phyloP scores from a whole-genome alignment of 345 rosid species.

The Salix arbutifolia region DNA sequence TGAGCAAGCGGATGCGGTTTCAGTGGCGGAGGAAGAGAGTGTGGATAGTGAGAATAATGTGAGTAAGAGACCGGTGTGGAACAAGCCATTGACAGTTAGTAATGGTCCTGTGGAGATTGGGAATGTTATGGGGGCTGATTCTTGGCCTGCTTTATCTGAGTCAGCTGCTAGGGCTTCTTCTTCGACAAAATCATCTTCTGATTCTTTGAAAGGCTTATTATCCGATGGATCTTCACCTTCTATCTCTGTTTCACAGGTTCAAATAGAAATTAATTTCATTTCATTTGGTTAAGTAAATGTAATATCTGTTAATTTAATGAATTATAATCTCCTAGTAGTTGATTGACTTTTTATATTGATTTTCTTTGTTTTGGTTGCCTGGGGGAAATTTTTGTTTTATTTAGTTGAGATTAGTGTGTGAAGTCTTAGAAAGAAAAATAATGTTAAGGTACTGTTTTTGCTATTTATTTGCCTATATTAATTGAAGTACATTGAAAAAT shows the following conservation, averaged over 20 bases:
- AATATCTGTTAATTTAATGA: not conserved
- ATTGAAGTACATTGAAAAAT: not conserved
- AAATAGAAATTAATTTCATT: not conserved
- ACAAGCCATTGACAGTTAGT: constrained; percentile 39
- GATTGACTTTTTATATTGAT: not conserved
- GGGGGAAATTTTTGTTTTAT: not conserved
- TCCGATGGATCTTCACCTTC: constrained; percentile 46
- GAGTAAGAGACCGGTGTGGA: constrained; percentile 72
- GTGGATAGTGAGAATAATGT: constrained; percentile 42
- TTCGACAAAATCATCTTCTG: constrained; percentile 31
- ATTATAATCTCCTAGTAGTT: not conserved
- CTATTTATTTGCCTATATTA: no score
- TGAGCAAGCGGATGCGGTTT: constrained; percentile 6
- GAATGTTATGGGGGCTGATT: constrained; percentile 53
- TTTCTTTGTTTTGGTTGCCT: not conserved
- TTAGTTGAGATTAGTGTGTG: not conserved
- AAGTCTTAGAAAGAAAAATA: no score
- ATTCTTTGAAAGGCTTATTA: constrained; percentile 34
- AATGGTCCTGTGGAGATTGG: constrained; percentile 46
- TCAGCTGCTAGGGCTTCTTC: constrained; percentile 49
- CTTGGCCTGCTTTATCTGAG: constrained; percentile 69
- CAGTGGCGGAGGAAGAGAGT: constrained; percentile 33
- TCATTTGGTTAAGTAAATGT: not conserved
- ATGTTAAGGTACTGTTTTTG: no score
- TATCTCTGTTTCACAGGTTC: constrained; percentile 35